These are phyloP conservation scores for Dendrobium huoshanense DNA, from an alignment of 106 monocot genomes.

Conservation along the genomic window DNA sequence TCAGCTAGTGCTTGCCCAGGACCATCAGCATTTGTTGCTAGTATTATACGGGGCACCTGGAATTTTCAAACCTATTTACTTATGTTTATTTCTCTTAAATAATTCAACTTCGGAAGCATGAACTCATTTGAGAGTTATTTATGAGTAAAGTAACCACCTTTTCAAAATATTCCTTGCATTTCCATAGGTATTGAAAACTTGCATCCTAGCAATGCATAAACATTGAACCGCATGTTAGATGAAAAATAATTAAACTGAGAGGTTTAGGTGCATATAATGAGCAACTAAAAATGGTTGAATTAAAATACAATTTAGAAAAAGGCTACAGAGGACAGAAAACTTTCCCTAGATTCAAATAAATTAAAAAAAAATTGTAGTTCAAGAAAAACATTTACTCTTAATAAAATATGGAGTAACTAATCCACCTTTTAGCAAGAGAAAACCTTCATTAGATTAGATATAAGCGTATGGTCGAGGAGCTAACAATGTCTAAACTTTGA, in stretches of 20 bases:
- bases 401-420: neutral
- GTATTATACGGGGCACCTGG: constrained; percentile 38
- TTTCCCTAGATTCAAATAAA: neutral
- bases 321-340: neutral
- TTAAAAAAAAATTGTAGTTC: neutral
- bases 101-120: neutral
- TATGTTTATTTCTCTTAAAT: neutral
- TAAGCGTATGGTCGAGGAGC: neutral
- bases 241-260: neutral
- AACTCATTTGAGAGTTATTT: neutral
- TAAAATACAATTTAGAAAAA: neutral
- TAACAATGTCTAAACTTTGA: neutral
- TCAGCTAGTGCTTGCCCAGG: constrained; percentile 47
- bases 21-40: constrained; percentile 44
- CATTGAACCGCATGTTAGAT: constrained; percentile 9
- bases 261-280: neutral
- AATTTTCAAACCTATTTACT: neutral
- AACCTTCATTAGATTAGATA: neutral
- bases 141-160: constrained; percentile 17
- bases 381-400: neutral
- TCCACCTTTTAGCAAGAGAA: neutral
- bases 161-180: constrained; percentile 34
- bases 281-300: neutral
- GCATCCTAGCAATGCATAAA: constrained; percentile 36
- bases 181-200: constrained; percentile 37